These are phyloP conservation scores for Phytophthora citrophthora DNA, from an alignment of 352 stramenopile species.

Conservation along the genomic window DNA sequence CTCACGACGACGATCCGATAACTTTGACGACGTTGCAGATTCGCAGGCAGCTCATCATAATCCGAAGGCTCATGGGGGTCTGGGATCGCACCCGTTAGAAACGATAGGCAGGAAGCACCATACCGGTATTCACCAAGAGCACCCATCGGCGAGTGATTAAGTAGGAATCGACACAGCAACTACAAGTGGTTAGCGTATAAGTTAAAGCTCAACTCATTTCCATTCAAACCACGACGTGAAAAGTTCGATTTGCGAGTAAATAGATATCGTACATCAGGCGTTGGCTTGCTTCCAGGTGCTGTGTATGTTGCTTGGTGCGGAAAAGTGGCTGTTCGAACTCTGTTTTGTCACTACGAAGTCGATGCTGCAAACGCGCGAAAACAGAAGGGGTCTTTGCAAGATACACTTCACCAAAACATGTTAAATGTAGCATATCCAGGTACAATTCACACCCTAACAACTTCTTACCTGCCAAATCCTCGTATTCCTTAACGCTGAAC, in stretches of 20 bases:
- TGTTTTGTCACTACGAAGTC: conserved; percentile 28
- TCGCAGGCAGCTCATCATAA: conserved; percentile 18
- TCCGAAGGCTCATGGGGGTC: conserved; percentile 24
- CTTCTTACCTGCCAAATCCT: conserved; percentile 53
- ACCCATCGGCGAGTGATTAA: conserved; percentile 26
- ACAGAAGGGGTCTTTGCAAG: conserved; percentile 33
- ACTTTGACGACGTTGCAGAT: conserved; percentile 43
- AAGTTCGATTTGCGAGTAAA: conserved; percentile 19
- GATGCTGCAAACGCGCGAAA: conserved; percentile 17
- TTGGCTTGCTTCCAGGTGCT: conserved; percentile 47
- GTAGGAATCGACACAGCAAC: conserved; percentile 23
- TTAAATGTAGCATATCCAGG: conserved; percentile 5
- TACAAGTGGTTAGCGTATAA: conserved; percentile 22
- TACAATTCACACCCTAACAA: not conserved
- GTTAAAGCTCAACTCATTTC: conserved; percentile 20
- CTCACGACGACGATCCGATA: conserved; percentile 53
- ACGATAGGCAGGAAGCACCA: conserved; percentile 35
- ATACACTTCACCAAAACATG: conserved; percentile 28
- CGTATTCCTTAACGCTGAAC: conserved; percentile 54
- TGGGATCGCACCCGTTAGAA: conserved; percentile 32
- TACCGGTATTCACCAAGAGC: conserved; percentile 15
- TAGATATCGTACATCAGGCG: conserved; percentile 46
- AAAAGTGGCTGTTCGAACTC: conserved; percentile 38
- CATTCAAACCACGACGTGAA: conserved; percentile 42
- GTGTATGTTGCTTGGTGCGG: conserved; percentile 41